Evolutionary conservation across 208 protist species (phyloP), one percentile per base, ranked within the genome.

Genomic region (Acanthamoeba pearcei): DNA sequence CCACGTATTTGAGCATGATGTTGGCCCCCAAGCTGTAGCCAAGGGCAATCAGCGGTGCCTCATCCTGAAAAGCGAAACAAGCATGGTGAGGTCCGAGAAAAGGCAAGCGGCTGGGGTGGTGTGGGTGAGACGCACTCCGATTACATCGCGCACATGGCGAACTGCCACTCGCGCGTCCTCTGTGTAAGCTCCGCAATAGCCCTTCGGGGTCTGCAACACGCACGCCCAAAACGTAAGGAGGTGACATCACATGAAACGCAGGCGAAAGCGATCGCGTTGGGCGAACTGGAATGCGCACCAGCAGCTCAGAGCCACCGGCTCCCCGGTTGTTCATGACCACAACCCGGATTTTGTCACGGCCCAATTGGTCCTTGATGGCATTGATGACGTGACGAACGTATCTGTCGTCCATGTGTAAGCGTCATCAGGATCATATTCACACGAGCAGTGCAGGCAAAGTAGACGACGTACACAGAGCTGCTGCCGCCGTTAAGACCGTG

Each of bases 271-370:
- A 49, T 3, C 55, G 17, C 9, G 49, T 35, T n/a, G 29, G 32
- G 49, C 3, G 19, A 29, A 55, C 9, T 15, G 19, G 49, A 51
- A 32, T 15, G 29, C 76, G 42, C 46, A 91, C 85, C 13, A 72
- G 62, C n/a, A 91, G 53, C 9, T 74, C 85, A 24, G 85, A 74
- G 15, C 85, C 85, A 29, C 57, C 85, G 17, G 85, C 85, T 19
- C 85, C 85, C 32, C 85, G 53, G 85, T 91, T 91, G 85, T 91
- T 91, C 57, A 72, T 72, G 55, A 91, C 85, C 24, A 91, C 85
- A 13, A 91, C 13, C 17, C 35, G 85, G 32, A 91, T 51, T 10
- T 70, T n/a, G 42, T 91, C 57, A 8, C 42, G 29, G 24, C 85
- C 85, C 55, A 91, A 10, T 32, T 91, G 13, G 17, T 64, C 27